Conservation (phyloP, 345 rosid species). For the Toxicodendron radicans region DNA sequence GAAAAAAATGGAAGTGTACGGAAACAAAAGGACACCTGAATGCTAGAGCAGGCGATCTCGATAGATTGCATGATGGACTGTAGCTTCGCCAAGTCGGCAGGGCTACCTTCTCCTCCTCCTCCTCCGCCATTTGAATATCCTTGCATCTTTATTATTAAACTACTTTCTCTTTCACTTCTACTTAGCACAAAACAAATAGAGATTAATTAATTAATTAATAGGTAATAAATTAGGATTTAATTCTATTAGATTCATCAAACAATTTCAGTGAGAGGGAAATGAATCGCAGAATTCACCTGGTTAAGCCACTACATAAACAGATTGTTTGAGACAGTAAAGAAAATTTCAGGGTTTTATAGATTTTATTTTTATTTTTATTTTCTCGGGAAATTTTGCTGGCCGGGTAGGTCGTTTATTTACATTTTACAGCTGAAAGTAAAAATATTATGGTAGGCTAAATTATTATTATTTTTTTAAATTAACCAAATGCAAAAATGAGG, state of each 20-base stretch:
- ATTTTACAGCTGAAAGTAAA: too few relatives aligned
- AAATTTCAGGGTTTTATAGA: background rate
- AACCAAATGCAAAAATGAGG: too few relatives aligned
- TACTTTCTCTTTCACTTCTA: background rate
- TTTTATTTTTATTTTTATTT: too few relatives aligned
- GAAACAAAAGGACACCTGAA: conserved; percentile 58
- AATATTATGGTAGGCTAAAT: too few relatives aligned
- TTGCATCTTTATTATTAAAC: conserved; percentile 37
- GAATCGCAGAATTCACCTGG: background rate
- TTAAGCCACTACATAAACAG: background rate
- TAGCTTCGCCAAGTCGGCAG: conserved; percentile 61
- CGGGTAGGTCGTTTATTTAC: too few relatives aligned
- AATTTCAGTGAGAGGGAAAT: too few relatives aligned
- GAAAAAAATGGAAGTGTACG: background rate
- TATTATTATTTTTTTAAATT: too few relatives aligned
- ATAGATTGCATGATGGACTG: conserved; percentile 92
- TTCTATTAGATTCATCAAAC: background rate
- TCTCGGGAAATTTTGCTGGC: too few relatives aligned
- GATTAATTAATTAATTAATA: background rate
- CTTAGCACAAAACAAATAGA: background rate
- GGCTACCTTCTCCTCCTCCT: conserved; percentile 30
- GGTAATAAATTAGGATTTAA: background rate
- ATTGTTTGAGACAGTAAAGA: background rate
- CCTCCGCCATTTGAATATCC: conserved; percentile 46
- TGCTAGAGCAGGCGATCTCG: conserved; percentile 87